phyloP scores from a whole-genome alignment of 2,329 filamentous ascomycete genomes.

The Paracoccidioides lutzii region DNA sequence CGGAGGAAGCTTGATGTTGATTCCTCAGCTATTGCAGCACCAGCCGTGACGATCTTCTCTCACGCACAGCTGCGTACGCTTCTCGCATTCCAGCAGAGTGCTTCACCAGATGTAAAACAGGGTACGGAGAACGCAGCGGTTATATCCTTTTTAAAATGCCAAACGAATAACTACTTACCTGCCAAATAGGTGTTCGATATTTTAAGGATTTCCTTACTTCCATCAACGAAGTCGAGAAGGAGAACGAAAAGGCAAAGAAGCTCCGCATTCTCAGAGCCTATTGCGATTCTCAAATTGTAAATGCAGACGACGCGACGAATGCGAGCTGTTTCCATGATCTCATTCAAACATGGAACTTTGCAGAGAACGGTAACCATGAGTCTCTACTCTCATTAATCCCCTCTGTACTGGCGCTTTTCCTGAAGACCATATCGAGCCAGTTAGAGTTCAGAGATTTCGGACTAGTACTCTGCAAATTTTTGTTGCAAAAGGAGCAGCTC shows the following conservation, averaged over 20 bases:
- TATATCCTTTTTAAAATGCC: neutral
- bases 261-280: constrained; percentile 34
- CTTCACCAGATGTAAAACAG: constrained; percentile 40
- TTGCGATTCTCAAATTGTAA: constrained; percentile 42
- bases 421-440: constrained; percentile 62
- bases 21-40: constrained; percentile 2
- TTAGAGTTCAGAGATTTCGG: constrained; percentile 65
- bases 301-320: constrained; percentile 36
- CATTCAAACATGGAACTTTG: constrained; percentile 80
- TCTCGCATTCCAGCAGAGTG: constrained; percentile 58
- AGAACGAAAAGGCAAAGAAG: constrained; percentile 26
- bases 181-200: constrained; percentile 25
- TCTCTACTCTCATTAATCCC: constrained; percentile 66
- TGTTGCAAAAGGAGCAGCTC: constrained; percentile 68
- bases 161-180: neutral
- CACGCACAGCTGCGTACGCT: constrained; percentile 55
- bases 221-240: constrained; percentile 25
- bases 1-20: constrained; percentile 27
- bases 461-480: constrained; percentile 62
- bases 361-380: constrained; percentile 66
- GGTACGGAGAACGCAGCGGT: constrained; percentile 38
- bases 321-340: constrained; percentile 61
- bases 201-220: constrained; percentile 35
- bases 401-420: constrained; percentile 66
- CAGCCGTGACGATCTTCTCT: constrained; percentile 25